Evolutionary conservation across 371 early-diverging fungal genomes (phyloP).

Genomic region (Lichtheimia ramosa): DNA sequence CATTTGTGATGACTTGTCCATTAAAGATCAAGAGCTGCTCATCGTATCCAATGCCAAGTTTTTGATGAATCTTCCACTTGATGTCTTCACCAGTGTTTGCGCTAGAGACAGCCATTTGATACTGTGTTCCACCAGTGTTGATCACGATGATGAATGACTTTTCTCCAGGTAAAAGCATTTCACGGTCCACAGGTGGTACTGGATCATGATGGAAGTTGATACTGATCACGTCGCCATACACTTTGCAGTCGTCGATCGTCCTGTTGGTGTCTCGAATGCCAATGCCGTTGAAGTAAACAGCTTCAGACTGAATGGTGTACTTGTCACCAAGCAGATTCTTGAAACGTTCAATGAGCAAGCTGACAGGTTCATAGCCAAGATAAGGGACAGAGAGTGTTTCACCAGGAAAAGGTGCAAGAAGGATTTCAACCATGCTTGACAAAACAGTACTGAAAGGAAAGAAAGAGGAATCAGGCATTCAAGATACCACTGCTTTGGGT

Average conservation of each 20-base stretch:
- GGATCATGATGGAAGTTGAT: too few relatives aligned
- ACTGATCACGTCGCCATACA: background rate
- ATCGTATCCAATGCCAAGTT: conserved; percentile 86
- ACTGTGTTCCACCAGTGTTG: background rate
- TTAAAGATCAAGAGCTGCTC: conserved; percentile 99
- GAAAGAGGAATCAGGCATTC: background rate
- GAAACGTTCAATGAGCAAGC: background rate
- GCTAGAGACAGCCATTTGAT: conserved; percentile 34
- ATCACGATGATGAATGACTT: background rate
- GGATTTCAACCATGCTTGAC: background rate
- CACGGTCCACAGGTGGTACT: background rate
- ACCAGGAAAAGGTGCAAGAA: background rate
- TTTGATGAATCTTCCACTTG: conserved; percentile 44
- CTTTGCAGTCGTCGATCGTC: background rate
- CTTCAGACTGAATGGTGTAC: background rate
- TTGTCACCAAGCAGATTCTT: background rate
- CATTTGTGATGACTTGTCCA: conserved; percentile 93
- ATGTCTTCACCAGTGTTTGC: conserved; percentile 71
- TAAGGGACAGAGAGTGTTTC: background rate
- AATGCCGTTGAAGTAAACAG: background rate
- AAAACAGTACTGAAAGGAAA: background rate
- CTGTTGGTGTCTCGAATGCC: background rate
- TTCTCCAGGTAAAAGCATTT: background rate
- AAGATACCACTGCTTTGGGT: too few relatives aligned
- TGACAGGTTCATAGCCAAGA: background rate